Evolutionary conservation across 2,329 filamentous ascomycete genomes (phyloP), one percentile per base, ranked within the genome.

Genomic region (Trichoderma polysporum): DNA sequence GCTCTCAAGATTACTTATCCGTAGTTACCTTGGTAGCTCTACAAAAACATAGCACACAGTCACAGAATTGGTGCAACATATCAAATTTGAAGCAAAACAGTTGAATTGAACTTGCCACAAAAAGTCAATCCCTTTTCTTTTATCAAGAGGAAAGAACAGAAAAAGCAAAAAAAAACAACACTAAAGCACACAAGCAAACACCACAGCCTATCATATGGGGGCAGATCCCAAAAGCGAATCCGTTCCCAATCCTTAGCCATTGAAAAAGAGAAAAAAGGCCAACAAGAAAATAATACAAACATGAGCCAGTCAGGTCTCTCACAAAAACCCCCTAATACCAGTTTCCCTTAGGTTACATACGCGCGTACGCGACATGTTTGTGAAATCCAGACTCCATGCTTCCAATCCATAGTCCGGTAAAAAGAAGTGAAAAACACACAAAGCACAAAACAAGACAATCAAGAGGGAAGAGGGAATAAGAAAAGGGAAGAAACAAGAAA

Each of bases 351-450:
- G 31, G 63, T 45, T 60, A 45, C 45, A 52, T 37, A 47, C 27
- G 60, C 35, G 60, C 60, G n/a, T 45, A 39, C 33, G 60, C 59
- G 35, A 45, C 49, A 41, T 64, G 60, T 56, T 54, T 47, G 53
- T 64, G 59, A 67, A 45, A 73, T 75, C 75, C 73, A 73, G 73
- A 75, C 74, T 74, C 75, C 72, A 37, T 50, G 47, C 72, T 68
- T 67, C 69, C 69, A 71, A 71, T 37, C 60, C 37, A 47, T 64
- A 56, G 50, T 47, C 60, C 60, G 29, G 50, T 56, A 47, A 64
- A 35, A 37, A 15, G 25, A 62, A 31, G 33, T 7, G 33, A 62
- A 66, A 50, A 22, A 31, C 69, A 59, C 54, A 65, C 59, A 56
- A 66, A 65, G 62, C 31, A 49, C 67, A 65, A 67, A 54, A 54